Evolutionary conservation across 2,329 filamentous ascomycete species (phyloP).

Genomic region (Nothophaeocryptopus gaeumannii): DNA sequence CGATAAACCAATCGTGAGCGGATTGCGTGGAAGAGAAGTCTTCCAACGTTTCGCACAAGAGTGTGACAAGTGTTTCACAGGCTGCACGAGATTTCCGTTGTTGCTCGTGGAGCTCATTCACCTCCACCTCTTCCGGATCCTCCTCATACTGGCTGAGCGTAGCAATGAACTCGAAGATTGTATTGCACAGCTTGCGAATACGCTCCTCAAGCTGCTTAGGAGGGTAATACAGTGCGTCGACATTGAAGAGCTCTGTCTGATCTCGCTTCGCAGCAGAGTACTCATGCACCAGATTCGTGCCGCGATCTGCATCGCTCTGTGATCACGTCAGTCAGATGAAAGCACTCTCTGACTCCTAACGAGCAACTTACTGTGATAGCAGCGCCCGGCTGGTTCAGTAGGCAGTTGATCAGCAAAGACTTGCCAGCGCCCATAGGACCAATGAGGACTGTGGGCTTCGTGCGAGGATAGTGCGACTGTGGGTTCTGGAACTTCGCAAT

Average conservation of each 20-base stretch:
- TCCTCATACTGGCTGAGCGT: neutral
- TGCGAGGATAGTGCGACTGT: neutral
- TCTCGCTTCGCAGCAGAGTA: neutral
- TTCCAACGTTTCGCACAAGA: conserved; percentile 9
- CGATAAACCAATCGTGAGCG: conserved; percentile 1
- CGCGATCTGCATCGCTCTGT: neutral
- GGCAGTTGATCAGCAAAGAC: neutral
- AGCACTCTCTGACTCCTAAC: too few species aligned
- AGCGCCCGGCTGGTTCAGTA: neutral
- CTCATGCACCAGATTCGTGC: conserved; percentile 12
- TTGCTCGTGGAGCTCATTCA: neutral
- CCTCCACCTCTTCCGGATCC: neutral
- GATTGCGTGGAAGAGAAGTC: conserved; percentile 4
- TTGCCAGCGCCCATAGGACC: conserved; percentile 1
- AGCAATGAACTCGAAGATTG: neutral
- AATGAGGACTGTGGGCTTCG: neutral
- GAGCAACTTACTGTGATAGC: neutral
- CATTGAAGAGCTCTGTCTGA: neutral
- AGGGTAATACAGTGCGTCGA: neutral
- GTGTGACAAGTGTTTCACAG: conserved; percentile 6
- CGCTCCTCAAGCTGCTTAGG: neutral
- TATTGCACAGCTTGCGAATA: neutral
- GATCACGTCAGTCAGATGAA: too few species aligned
- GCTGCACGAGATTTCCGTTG: neutral
- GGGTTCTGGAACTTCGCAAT: neutral